Conservation (phyloP, 805 yeast species). For the Wickerhamomyces subpelliculosus region DNA sequence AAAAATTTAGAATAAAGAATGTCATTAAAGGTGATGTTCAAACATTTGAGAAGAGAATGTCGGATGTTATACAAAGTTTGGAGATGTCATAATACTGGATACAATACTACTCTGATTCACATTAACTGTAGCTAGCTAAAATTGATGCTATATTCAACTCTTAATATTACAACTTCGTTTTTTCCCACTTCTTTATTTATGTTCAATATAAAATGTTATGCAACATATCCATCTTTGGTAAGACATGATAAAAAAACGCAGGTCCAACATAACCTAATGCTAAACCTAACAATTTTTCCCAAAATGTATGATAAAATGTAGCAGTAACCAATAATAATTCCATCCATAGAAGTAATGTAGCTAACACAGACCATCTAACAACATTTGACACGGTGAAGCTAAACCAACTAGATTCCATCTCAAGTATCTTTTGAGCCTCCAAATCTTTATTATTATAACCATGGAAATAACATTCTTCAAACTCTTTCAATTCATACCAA, state of each 20-base stretch:
- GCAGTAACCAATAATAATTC: constrained; percentile 59
- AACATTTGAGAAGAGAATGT: constrained; percentile 8
- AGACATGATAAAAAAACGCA: constrained; percentile 31
- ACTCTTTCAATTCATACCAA: constrained; percentile 26
- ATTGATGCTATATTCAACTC: too few relatives aligned
- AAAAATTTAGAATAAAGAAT: constrained; percentile 12
- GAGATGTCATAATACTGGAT: constrained; percentile 2
- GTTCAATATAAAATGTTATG: background rate
- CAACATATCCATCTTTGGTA: constrained; percentile 4
- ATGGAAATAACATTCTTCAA: constrained; percentile 4
- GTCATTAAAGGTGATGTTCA: constrained; percentile 15
- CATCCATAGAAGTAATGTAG: constrained; percentile 45
- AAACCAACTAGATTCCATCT: constrained; percentile 3
- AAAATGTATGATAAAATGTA: constrained; percentile 71
- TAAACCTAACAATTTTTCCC: constrained; percentile 70
- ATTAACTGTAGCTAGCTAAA: too few relatives aligned
- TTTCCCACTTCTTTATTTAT: background rate
- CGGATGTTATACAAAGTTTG: constrained; percentile 13
- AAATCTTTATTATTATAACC: constrained; percentile 2
- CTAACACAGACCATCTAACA: constrained; percentile 10
- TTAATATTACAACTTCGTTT: too few relatives aligned
- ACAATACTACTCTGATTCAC: too few relatives aligned
- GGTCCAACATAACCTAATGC: constrained; percentile 53
- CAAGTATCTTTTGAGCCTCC: background rate
- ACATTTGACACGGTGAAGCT: constrained; percentile 4